A percentile compares a stretch with the other conserved stretches of the same genome.
Evolutionary conservation across 257 asterid genomes (phyloP).

Genomic region (Plectranthus barbatus): DNA sequence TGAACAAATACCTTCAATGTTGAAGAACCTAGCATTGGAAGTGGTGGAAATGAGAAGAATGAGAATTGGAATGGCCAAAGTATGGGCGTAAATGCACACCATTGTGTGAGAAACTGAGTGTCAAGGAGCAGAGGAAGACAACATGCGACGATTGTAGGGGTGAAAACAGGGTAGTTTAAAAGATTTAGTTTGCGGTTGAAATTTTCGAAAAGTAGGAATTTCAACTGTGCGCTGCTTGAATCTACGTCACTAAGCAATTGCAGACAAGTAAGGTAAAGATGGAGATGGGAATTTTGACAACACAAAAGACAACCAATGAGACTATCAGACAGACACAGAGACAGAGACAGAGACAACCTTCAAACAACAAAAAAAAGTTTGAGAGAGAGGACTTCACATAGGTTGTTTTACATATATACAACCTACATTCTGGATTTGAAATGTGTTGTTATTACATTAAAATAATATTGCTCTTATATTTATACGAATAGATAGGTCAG

Average conservation of each 20-base stretch:
- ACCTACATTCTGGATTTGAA: no score
- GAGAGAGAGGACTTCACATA: no score
- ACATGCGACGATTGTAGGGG: not conserved
- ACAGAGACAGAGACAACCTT: no score
- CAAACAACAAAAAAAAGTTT: no score
- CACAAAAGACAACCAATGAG: not conserved
- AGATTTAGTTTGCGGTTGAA: no score
- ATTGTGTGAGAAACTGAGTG: conserved; percentile 13
- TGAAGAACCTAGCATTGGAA: conserved; percentile 23
- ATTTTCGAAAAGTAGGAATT: not conserved
- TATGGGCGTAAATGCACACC: conserved; percentile 4
- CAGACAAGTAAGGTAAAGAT: not conserved
- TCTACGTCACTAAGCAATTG: not conserved
- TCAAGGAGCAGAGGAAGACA: not conserved
- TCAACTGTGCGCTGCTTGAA: not conserved
- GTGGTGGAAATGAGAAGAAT: conserved; percentile 20
- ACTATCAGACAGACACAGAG: no score
- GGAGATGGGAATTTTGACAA: not conserved
- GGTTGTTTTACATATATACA: no score
- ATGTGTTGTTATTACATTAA: no score
- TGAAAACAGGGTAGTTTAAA: not conserved
- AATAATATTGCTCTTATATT: no score
- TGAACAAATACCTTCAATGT: conserved; percentile 36
- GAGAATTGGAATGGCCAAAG: conserved; percentile 9
- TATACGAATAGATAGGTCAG: no score